phyloP scores from a whole-genome alignment of 2,329 filamentous ascomycete species.

The Ascochyta pisi region DNA sequence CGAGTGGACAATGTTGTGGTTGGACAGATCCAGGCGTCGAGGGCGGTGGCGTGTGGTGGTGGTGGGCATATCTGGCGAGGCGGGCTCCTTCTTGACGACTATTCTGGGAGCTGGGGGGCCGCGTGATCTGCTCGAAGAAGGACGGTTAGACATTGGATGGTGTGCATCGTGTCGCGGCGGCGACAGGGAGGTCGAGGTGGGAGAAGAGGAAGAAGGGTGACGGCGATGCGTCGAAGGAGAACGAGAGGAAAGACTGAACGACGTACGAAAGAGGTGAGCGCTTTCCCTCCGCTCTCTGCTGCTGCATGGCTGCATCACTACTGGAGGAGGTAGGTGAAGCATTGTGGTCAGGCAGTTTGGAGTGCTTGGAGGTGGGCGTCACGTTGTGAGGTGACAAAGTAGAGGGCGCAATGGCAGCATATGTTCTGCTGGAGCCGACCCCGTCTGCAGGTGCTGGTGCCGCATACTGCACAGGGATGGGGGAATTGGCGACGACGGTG shows the following conservation, averaged over 20 bases:
- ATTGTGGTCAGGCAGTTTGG: constrained; percentile 45
- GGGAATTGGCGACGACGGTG: constrained; percentile 55
- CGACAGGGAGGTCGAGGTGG: constrained; percentile 38
- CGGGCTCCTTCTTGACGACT: constrained; percentile 93
- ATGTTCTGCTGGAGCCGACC: constrained; percentile 51
- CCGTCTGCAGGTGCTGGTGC: constrained; percentile 47
- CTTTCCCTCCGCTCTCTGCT: constrained; percentile 57
- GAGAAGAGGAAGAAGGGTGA: constrained; percentile 33
- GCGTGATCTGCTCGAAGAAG: constrained; percentile 57
- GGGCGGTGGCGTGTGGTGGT: constrained; percentile 76
- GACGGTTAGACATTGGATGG: constrained; percentile 45
- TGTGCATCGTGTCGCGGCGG: constrained; percentile 29
- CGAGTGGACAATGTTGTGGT: constrained; percentile 52
- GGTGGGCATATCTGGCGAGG: constrained; percentile 79
- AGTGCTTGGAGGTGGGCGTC: constrained; percentile 47
- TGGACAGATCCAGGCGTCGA: constrained; percentile 77
- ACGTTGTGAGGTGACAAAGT: constrained; percentile 49
- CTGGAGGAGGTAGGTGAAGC: constrained; percentile 51
- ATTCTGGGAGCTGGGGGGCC: constrained; percentile 72
- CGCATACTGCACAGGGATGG: constrained; percentile 48
- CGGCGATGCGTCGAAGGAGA: constrained; percentile 28
- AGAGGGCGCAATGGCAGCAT: constrained; percentile 54
- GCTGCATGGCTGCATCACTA: constrained; percentile 45
- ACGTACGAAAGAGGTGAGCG: constrained; percentile 61
- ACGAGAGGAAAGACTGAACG: constrained; percentile 35